These are phyloP conservation scores for Picochlorum sp. DNA, from an alignment of 139 green algal species.

Conservation along the genomic window DNA sequence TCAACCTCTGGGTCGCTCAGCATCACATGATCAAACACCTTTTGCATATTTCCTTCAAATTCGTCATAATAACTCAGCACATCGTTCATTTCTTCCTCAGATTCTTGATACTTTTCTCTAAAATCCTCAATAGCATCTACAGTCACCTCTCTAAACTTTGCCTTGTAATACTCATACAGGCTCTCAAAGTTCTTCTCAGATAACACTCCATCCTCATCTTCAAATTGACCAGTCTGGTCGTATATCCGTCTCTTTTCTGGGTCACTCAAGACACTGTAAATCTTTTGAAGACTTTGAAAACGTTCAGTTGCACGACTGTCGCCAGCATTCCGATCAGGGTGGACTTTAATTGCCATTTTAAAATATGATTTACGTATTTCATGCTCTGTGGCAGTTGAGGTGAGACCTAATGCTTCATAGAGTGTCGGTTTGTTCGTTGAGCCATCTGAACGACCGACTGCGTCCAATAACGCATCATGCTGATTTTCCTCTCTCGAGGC, in stretches of 20 bases:
- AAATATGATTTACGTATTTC: slow-evolving; percentile 59
- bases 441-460: neutral
- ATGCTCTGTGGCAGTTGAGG: slow-evolving; percentile 26
- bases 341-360: slow-evolving; percentile 71
- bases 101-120: slow-evolving; percentile 57
- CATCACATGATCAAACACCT: slow-evolving; percentile 77
- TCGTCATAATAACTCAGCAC: slow-evolving; percentile 62
- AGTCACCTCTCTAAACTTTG: slow-evolving; percentile 57
- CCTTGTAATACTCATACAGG: slow-evolving; percentile 73
- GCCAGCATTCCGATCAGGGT: slow-evolving; percentile 86
- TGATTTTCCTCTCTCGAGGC: slow-evolving; percentile 1
- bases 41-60: slow-evolving; percentile 73
- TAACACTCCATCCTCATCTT: slow-evolving; percentile 50
- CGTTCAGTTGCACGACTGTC: slow-evolving; percentile 46
- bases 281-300: slow-evolving; percentile 84
- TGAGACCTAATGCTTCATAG: slow-evolving; percentile 55
- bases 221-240: slow-evolving; percentile 72
- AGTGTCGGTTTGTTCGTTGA: slow-evolving; percentile 13
- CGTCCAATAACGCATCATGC: neutral
- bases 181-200: slow-evolving; percentile 46
- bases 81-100: slow-evolving; percentile 62
- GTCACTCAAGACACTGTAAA: slow-evolving; percentile 80
- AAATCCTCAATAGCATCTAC: slow-evolving; percentile 57
- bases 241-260: slow-evolving; percentile 71
- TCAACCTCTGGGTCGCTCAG: slow-evolving; percentile 63